Evolutionary conservation across 495 filamentous ascomycete species (phyloP).

Genomic region (Aeminium ludgeri): DNA sequence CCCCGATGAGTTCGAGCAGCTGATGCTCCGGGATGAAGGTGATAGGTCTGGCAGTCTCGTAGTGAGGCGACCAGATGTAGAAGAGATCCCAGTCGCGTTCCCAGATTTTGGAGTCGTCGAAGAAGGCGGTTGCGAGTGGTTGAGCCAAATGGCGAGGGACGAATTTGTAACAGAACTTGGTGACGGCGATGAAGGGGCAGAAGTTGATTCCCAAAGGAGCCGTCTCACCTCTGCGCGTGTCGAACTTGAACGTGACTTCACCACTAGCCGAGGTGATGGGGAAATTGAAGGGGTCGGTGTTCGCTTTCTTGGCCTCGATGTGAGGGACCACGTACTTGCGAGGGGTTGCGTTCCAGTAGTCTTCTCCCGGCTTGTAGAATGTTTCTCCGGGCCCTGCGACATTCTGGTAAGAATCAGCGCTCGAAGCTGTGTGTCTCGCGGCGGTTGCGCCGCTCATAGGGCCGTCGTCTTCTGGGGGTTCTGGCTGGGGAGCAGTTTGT

Average conservation of each 20-base stretch:
- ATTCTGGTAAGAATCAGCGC: too few species aligned
- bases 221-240: neutral
- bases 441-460: too few species aligned
- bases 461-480: too few species aligned
- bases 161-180: slow-evolving; percentile 43
- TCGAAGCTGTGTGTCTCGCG: too few species aligned
- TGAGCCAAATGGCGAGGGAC: slow-evolving; percentile 31
- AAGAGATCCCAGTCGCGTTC: slow-evolving; percentile 55
- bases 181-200: slow-evolving; percentile 41
- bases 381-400: too few species aligned
- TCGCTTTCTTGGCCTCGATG: neutral
- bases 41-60: slow-evolving; percentile 31
- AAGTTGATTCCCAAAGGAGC: slow-evolving; percentile 27
- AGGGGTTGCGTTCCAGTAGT: too few species aligned
- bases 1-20: slow-evolving; percentile 38
- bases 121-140: slow-evolving; percentile 35
- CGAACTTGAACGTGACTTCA: neutral
- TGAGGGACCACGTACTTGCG: neutral
- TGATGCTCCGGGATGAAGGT: slow-evolving; percentile 49
- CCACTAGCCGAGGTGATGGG: neutral
- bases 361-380: too few species aligned
- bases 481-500: too few species aligned
- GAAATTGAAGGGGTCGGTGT: too few species aligned
- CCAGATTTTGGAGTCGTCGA: slow-evolving; percentile 42
- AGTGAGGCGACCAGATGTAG: slow-evolving; percentile 40